A percentile compares a stretch with the other conserved stretches of the same genome.
Conservation (phyloP, 2,329 filamentous ascomycete species). For the Aspergillus awamori region DNA sequence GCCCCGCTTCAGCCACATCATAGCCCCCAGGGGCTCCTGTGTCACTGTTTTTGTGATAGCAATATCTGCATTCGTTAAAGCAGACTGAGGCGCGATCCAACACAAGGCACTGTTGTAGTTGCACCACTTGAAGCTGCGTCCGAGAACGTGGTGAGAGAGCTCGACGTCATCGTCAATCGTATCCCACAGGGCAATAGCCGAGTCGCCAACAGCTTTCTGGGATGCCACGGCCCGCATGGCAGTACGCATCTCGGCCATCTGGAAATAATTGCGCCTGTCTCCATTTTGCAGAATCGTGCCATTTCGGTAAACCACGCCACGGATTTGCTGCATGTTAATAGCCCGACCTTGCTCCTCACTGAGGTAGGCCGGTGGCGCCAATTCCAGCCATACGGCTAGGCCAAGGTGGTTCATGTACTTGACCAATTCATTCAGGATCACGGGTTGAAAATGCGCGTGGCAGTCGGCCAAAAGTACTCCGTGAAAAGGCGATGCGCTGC, state of each 20-base stretch:
- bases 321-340: constrained; percentile 29
- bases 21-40: constrained; percentile 40
- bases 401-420: constrained; percentile 34
- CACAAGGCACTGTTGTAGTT: constrained; percentile 41
- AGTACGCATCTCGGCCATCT: constrained; percentile 36
- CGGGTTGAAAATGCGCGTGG: constrained; percentile 28
- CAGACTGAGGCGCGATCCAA: constrained; percentile 38
- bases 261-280: constrained; percentile 37
- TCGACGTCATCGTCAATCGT: constrained; percentile 36
- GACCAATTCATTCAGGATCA: constrained; percentile 33
- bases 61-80: constrained; percentile 32
- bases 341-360: constrained; percentile 22
- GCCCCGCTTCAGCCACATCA: constrained; percentile 44
- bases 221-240: constrained; percentile 21
- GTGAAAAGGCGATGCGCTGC: constrained; percentile 27
- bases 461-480: constrained; percentile 42
- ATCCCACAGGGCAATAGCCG: constrained; percentile 35
- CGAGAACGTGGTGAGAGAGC: constrained; percentile 37
- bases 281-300: constrained; percentile 36
- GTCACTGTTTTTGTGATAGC: constrained; percentile 19
- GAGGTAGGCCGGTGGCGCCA: constrained; percentile 36
- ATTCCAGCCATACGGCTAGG: constrained; percentile 42
- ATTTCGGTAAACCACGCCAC: constrained; percentile 35
- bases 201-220: constrained; percentile 21
- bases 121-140: constrained; percentile 42